Evolutionary conservation across 2,329 filamentous ascomycete genomes (phyloP).

Genomic region (Stagonosporopsis tanaceti): DNA sequence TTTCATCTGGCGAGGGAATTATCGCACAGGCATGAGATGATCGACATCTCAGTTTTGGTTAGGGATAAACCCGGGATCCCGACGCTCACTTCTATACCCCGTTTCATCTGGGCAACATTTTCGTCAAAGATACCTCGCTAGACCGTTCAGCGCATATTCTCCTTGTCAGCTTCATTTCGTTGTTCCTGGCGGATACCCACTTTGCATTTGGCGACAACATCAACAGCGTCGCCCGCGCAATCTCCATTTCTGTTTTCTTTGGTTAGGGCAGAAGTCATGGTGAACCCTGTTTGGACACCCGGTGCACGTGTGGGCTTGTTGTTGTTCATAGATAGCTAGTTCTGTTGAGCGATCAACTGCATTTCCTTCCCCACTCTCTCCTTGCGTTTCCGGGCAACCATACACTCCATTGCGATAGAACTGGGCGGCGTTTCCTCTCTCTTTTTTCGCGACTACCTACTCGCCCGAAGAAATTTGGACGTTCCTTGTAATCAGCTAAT

Average conservation of each 20-base stretch:
- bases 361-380: constrained; percentile 20
- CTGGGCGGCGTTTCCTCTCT: constrained; percentile 6
- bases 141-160: constrained; percentile 33
- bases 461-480: constrained; percentile 15
- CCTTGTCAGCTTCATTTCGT: constrained; percentile 36
- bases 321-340: constrained; percentile 23
- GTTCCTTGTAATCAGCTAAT: constrained; percentile 23
- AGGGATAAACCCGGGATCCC: constrained; percentile 12
- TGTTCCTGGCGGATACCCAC: constrained; percentile 45
- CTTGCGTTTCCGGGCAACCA: constrained; percentile 20
- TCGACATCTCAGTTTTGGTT: constrained; percentile 16
- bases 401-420: constrained; percentile 14
- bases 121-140: constrained; percentile 45
- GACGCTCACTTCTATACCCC: constrained; percentile 25
- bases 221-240: constrained; percentile 18
- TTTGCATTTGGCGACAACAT: constrained; percentile 47
- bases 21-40: constrained; percentile 30
- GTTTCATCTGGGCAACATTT: constrained; percentile 31
- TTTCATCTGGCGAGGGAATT: constrained; percentile 25
- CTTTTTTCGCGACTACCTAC: constrained; percentile 10
- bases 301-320: constrained; percentile 11
- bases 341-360: constrained; percentile 27
- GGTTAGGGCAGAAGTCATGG: constrained; percentile 22
- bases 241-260: constrained; percentile 29
- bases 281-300: constrained; percentile 15